Base-by-base conservation (phyloP, 2,329 filamentous ascomycete genomes). In the Rutstroemia sp. region DNA sequence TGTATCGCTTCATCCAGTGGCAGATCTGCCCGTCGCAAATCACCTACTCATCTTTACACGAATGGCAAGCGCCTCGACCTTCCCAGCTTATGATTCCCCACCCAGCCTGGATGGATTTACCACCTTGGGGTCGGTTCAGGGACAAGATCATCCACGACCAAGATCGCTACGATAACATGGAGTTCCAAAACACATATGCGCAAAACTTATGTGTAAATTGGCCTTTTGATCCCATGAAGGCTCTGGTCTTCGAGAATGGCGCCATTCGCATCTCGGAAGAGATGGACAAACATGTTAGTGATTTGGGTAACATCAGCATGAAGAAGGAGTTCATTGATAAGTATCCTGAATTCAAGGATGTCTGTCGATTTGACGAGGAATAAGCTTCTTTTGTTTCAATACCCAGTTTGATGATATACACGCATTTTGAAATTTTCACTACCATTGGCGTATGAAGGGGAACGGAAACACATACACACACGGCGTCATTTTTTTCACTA, bases 61-160 rank as follows among this genome's bases (percentile, higher is more conserved):
- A 64, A n/a, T 66, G 63, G 62, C 58, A 57, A 45, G n/a, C 25
- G 5, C 63, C 53, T 12, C n/a, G 49, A 12, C 57, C 62, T 62
- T 47, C 59, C 67, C 56, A 58, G 71, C 19, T 62, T 62, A 52
- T 71, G 62, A 70, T 54, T 68, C 58, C 66, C 18, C 67, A 67
- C 34, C 70, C 71, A 2, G 67, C 67, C 1, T 66, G 67, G 57
- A 66, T 59, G 38, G 48, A 54, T 49, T 18, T 70, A 68, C 63
- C 74, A 30, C 65, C 70, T 14, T 72, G 69, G 68, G 63, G 65
- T 23, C 62, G 65, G 27, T 59, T 74, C 41, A 69, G 71, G 53
- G 69, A 71, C 51, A 66, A 63, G 41, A 63, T 71, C 51, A 71
- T 72, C 21, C 61, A 68, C 48, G 67, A 68, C 23, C 73, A 71